phyloP scores from a whole-genome alignment of 805 yeast genomes.

The Huiozyma sinensis region DNA sequence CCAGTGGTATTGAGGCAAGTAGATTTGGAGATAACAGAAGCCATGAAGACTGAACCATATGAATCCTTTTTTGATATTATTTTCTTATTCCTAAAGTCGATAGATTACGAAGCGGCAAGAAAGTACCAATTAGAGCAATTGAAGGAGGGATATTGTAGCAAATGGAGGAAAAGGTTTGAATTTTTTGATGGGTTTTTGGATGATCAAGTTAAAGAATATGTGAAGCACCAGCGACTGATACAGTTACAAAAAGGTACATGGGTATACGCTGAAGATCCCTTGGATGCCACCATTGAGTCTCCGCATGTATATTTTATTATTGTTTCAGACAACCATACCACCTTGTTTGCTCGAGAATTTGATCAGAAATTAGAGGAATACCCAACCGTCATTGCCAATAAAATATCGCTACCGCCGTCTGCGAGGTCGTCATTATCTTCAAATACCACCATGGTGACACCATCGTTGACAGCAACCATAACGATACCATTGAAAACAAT shows the following conservation, averaged over 20 bases:
- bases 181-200: conserved; percentile 42
- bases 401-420: conserved; percentile 12
- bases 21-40: conserved; percentile 4
- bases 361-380: conserved; percentile 33
- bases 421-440: too few relatives aligned
- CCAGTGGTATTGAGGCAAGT: conserved; percentile 30
- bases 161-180: conserved; percentile 38
- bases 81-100: conserved; percentile 32
- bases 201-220: conserved; percentile 56
- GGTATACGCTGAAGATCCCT: conserved; percentile 59
- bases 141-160: conserved; percentile 27
- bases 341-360: conserved; percentile 51
- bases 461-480: conserved; percentile 15
- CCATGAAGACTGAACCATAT: conserved; percentile 5
- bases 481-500: conserved; percentile 45
- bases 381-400: conserved; percentile 54
- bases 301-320: conserved; percentile 44
- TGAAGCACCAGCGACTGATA: conserved; percentile 62
- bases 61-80: conserved; percentile 33
- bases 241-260: conserved; percentile 69
- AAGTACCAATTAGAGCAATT: conserved; percentile 39
- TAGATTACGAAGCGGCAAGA: conserved; percentile 42
- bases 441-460: not conserved
- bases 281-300: conserved; percentile 15
- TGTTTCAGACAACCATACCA: conserved; percentile 56